phyloP scores from a whole-genome alignment of 2,329 filamentous ascomycete genomes.

The Phialophora verrucosa region DNA sequence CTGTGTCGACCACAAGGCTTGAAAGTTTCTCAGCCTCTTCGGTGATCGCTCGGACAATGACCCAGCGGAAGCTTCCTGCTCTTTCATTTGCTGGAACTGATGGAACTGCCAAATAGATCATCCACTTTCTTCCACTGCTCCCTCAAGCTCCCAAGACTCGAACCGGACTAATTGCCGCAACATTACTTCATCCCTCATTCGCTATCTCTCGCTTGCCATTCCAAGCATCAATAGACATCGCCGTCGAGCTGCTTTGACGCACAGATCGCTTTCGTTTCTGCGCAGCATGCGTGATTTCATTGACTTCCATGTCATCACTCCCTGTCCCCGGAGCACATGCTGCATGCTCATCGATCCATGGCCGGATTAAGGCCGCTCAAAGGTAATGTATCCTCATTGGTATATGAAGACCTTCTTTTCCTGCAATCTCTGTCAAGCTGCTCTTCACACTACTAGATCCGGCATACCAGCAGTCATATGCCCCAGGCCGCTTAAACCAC shows the following conservation, averaged over 20 bases:
- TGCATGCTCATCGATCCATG: neutral
- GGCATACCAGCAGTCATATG: neutral
- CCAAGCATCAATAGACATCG: neutral
- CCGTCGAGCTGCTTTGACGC: neutral
- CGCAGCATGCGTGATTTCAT: constrained; percentile 7
- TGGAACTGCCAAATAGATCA: neutral
- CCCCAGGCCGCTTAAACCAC: neutral
- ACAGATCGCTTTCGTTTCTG: neutral
- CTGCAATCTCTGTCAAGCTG: neutral
- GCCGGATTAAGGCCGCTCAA: constrained; percentile 8
- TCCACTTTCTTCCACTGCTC: neutral
- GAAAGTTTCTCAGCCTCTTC: constrained; percentile 9
- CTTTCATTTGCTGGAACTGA: neutral
- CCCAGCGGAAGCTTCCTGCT: neutral
- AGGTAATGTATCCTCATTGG: neutral
- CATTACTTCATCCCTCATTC: constrained; percentile 1
- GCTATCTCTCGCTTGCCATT: neutral
- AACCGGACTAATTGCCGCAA: constrained; percentile 5
- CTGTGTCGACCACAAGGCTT: neutral
- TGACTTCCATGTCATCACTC: neutral
- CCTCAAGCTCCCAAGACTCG: neutral
- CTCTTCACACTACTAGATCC: neutral
- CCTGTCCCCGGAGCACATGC: neutral
- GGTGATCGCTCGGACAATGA: neutral
- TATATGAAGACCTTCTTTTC: neutral